phyloP scores from a whole-genome alignment of 495 filamentous ascomycete species.

The Aspergillus taichungensis region DNA sequence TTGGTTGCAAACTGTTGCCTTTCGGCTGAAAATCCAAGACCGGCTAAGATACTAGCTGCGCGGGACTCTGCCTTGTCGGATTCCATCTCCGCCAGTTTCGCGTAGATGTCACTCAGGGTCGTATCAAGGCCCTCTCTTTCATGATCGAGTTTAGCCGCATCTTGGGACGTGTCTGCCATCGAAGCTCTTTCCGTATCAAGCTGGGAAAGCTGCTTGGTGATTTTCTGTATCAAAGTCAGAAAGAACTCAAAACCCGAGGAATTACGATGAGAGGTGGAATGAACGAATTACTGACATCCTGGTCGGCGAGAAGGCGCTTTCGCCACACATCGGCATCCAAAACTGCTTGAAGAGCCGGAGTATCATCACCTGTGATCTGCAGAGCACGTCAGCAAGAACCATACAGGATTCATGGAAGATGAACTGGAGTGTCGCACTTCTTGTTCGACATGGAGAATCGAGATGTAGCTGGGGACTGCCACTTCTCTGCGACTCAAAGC shows the following conservation, averaged over 20 bases:
- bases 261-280: constrained; percentile 9
- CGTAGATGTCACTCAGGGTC: constrained; percentile 80
- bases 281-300: constrained; percentile 50
- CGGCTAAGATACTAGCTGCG: constrained; percentile 91
- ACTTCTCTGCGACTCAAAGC: constrained; percentile 91
- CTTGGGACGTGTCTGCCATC: constrained; percentile 78
- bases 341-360: constrained; percentile 88
- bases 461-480: constrained; percentile 90
- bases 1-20: constrained; percentile 88
- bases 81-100: constrained; percentile 96
- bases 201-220: constrained; percentile 63
- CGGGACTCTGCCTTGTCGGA: constrained; percentile 95
- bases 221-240: constrained; percentile 50
- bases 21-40: constrained; percentile 92
- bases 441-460: constrained; percentile 98
- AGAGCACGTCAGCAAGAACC: constrained; percentile 3
- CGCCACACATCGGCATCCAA: constrained; percentile 98
- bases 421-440: constrained; percentile 50
- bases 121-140: constrained; percentile 85
- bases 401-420: not conserved
- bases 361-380: constrained; percentile 92
- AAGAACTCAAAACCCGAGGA: not conserved
- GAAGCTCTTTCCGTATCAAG: constrained; percentile 72
- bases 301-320: constrained; percentile 86
- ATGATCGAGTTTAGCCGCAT: constrained; percentile 73